These are phyloP conservation scores for Tylopilus felleus DNA, from an alignment of 768 basidiomycete species.

Conservation along the genomic window DNA sequence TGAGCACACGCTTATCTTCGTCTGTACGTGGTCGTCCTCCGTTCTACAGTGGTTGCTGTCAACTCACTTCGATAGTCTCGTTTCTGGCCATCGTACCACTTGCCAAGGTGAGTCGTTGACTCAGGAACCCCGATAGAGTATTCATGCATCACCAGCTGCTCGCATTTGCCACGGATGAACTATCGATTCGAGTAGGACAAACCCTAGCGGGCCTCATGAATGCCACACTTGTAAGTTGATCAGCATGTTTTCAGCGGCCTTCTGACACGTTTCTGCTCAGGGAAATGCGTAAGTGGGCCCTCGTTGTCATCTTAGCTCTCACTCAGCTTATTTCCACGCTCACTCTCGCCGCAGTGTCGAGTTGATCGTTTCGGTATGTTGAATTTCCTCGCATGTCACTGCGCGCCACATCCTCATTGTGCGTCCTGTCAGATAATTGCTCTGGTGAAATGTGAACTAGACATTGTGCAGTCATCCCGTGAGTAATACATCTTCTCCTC, in stretches of 20 bases:
- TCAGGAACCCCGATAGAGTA: not conserved
- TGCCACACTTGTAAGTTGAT: constrained; percentile 65
- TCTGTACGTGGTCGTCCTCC: constrained; percentile 50
- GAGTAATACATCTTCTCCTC: constrained; percentile 23
- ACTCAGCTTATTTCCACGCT: not conserved
- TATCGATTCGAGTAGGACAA: constrained; percentile 79
- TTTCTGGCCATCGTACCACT: constrained; percentile 84
- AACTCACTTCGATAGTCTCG: constrained; percentile 45
- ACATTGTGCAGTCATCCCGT: constrained; percentile 80
- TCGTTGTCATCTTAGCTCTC: not conserved
- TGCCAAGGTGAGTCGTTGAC: constrained; percentile 52
- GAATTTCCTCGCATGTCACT: not conserved
- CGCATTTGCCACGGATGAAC: constrained; percentile 82
- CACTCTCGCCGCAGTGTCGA: constrained; percentile 38
- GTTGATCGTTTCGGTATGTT: constrained; percentile 63
- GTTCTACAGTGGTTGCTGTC: not conserved
- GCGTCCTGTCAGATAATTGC: constrained; percentile 60
- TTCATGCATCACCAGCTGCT: constrained; percentile 47
- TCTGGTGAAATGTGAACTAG: constrained; percentile 74
- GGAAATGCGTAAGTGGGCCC: constrained; percentile 30
- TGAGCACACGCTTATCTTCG: constrained; percentile 62
- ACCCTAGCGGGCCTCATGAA: constrained; percentile 82
- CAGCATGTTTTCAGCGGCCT: not conserved
- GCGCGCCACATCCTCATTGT: not conserved
- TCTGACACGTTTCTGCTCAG: constrained; percentile 10